Percentiles rank a stretch among this genome's conserved stretches.
Conservation (phyloP, 176 grass and related monocot species). For the Hordeum marinum region DNA sequence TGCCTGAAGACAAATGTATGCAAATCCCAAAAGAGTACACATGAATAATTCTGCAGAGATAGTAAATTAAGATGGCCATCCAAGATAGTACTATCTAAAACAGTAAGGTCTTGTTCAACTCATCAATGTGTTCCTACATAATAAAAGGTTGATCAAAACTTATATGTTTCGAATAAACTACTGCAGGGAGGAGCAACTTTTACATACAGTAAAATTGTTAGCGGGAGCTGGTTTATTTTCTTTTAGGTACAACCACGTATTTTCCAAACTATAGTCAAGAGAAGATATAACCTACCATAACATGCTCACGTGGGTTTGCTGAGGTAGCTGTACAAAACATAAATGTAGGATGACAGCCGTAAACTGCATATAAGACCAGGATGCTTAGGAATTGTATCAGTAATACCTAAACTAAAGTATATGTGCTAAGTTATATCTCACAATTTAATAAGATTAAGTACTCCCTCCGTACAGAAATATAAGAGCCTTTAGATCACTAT, state of each 20-base stretch:
- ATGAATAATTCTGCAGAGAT: neutral
- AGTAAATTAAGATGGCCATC: neutral
- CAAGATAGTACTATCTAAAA: constrained; percentile 5
- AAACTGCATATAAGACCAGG: constrained; percentile 52
- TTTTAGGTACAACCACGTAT: neutral
- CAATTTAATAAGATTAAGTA: no score
- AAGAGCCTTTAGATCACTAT: no score
- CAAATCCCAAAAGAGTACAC: neutral
- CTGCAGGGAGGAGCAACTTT: neutral
- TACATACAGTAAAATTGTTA: constrained; percentile 3
- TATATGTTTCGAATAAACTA: neutral
- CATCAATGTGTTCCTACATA: neutral
- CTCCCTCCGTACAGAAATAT: no score
- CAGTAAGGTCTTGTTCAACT: neutral
- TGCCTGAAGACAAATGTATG: neutral
- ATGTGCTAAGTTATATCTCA: constrained; percentile 1
- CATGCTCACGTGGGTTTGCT: constrained; percentile 89
- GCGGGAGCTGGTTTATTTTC: neutral
- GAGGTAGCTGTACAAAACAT: constrained; percentile 95
- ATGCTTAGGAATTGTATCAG: constrained; percentile 15
- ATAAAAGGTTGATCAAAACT: neutral
- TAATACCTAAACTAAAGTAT: constrained; percentile 13
- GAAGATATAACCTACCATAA: constrained; percentile 61
- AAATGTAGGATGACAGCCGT: constrained; percentile 70
- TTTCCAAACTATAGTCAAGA: constrained; percentile 6